phyloP scores from a whole-genome alignment of 2,329 filamentous ascomycete species.

The Zymoseptoria tritici region DNA sequence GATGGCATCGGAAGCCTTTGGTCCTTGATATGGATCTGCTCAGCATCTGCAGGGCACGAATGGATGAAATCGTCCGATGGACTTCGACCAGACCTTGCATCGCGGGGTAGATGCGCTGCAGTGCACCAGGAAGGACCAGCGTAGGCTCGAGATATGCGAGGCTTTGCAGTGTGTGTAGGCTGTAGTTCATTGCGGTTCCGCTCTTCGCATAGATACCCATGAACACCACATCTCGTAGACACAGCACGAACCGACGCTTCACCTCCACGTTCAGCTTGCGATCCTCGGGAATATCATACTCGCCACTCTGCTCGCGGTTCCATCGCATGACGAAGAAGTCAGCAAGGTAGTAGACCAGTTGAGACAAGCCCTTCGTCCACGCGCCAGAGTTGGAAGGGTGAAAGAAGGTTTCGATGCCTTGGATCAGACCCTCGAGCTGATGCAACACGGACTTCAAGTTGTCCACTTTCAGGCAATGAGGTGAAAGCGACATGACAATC shows the following conservation, averaged over 20 bases:
- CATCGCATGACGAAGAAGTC: constrained; percentile 97
- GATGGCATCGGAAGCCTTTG: constrained; percentile 93
- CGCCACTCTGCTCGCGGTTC: constrained; percentile 90
- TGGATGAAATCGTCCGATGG: constrained; percentile 87
- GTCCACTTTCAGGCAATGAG: constrained; percentile 65
- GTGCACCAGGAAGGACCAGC: constrained; percentile 81
- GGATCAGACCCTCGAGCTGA: constrained; percentile 81
- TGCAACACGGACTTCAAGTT: constrained; percentile 64
- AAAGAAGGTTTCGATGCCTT: constrained; percentile 97
- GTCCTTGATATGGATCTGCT: constrained; percentile 84
- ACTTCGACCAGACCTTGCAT: constrained; percentile 96
- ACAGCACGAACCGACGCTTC: constrained; percentile 81
- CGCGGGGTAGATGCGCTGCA: constrained; percentile 94
- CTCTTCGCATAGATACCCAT: constrained; percentile 99
- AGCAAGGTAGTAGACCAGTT: constrained; percentile 83
- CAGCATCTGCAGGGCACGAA: constrained; percentile 85
- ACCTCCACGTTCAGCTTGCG: constrained; percentile 72
- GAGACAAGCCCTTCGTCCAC: constrained; percentile 85
- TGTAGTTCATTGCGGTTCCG: constrained; percentile 82
- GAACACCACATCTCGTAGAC: constrained; percentile 85
- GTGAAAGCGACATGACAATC: constrained; percentile 89
- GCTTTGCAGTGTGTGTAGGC: constrained; percentile 80
- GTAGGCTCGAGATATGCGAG: constrained; percentile 86
- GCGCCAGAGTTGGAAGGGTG: constrained; percentile 90
- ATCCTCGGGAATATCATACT: constrained; percentile 76